Conservation (phyloP, 176 grass and related monocot species). For the Puya raimondii region DNA sequence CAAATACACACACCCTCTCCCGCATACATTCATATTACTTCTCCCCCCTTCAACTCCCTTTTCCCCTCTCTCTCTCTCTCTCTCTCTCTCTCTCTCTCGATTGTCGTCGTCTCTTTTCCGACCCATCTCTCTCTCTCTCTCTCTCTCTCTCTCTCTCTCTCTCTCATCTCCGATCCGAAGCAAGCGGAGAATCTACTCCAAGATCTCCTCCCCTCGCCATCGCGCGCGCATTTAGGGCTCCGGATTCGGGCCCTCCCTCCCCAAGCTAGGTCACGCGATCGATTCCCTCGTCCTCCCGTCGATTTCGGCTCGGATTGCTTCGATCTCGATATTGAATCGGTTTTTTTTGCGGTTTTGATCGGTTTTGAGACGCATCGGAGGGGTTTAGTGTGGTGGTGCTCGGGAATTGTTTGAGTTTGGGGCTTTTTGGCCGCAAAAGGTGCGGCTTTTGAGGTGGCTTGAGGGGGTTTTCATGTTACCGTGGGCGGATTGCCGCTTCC, state of each 20-base stretch:
- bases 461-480: neutral
- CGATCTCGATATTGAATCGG: constrained; percentile 21
- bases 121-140: constrained; percentile 37
- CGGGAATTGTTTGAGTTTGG: constrained; percentile 1
- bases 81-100: constrained; percentile 16
- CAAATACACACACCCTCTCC: no score
- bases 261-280: neutral
- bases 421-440: constrained; percentile 1
- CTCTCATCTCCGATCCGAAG: constrained; percentile 34
- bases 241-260: neutral
- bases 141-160: constrained; percentile 43
- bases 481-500: constrained; percentile 2
- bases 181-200: constrained; percentile 4
- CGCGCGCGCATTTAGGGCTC: constrained; percentile 10
- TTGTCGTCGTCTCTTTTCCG: constrained; percentile 12
- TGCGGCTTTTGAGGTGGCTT: constrained; percentile 7
- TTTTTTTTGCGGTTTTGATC: neutral
- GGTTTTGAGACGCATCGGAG: constrained; percentile 18
- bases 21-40: neutral
- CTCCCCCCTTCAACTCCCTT: constrained; percentile 13
- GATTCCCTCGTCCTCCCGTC: neutral
- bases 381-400: constrained; percentile 14
- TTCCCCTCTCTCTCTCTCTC: neutral
- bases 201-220: neutral
- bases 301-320: constrained; percentile 7